These are phyloP conservation scores for Chrysanthemum makinoi DNA, from an alignment of 129 eudicot genomes.

Conservation along the genomic window DNA sequence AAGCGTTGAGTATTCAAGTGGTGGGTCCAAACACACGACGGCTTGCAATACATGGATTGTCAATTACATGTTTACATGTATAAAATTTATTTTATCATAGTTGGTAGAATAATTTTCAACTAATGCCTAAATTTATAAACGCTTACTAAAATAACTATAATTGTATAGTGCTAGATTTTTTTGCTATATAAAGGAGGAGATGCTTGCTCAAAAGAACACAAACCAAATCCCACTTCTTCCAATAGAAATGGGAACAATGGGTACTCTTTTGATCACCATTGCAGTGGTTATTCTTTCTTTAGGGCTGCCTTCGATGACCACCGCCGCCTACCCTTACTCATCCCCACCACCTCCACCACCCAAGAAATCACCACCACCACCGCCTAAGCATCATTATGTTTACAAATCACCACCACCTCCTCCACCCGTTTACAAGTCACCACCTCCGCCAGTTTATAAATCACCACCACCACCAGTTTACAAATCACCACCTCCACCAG, in stretches of 20 bases:
- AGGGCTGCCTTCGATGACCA: conserved; percentile 35
- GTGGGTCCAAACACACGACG: conserved; percentile 1
- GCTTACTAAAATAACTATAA: neutral
- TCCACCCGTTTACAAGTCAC: conserved; percentile 32
- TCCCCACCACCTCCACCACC: conserved; percentile 49
- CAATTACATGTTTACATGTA: neutral
- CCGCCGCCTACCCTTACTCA: conserved; percentile 39
- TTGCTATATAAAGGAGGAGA: conserved; percentile 36
- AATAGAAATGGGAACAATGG: conserved; percentile 43
- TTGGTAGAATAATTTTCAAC: conserved; percentile 28
- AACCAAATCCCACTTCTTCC: conserved; percentile 28
- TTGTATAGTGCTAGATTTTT: neutral
- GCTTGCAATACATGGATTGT: conserved; percentile 14
- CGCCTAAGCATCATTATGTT: conserved; percentile 25
- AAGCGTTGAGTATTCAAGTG: conserved; percentile 18
- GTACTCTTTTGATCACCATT: conserved; percentile 42
- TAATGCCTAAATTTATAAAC: neutral
- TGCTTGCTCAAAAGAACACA: conserved; percentile 23
- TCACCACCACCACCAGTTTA: conserved; percentile 31
- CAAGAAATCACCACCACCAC: conserved; percentile 44
- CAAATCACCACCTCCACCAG: conserved; percentile 34
- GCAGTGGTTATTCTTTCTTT: conserved; percentile 38
- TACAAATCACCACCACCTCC: conserved; percentile 42
- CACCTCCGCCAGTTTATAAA: conserved; percentile 36
- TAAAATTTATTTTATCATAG: conserved; percentile 11